Percentiles rank a stretch among this genome's conserved stretches.
Conservation (phyloP, 352 stramenopile species). For the Phytophthora crassamura region DNA sequence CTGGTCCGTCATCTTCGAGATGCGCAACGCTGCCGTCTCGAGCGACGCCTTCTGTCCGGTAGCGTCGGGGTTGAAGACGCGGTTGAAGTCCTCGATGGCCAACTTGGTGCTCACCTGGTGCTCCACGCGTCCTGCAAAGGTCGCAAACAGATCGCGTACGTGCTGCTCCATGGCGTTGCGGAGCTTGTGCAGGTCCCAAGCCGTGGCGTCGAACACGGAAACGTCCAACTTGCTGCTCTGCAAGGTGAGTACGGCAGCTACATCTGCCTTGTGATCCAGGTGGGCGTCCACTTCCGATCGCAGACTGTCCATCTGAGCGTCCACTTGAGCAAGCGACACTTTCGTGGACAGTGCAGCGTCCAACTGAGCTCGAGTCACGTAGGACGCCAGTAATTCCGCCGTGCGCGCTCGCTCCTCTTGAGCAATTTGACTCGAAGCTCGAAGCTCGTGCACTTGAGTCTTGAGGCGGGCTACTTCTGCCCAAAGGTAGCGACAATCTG, state of each 20-base stretch:
- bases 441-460: conserved; percentile 51
- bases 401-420: conserved; percentile 45
- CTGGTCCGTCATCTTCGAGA: conserved; percentile 65
- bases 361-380: conserved; percentile 66
- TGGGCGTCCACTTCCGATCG: conserved; percentile 37
- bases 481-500: conserved; percentile 63
- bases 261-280: conserved; percentile 57
- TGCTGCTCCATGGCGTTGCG: conserved; percentile 60
- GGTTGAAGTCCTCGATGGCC: conserved; percentile 67
- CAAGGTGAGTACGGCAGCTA: conserved; percentile 31
- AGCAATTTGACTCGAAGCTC: conserved; percentile 29
- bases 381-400: conserved; percentile 45
- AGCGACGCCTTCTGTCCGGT: conserved; percentile 57
- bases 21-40: conserved; percentile 48
- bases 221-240: conserved; percentile 71
- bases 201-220: conserved; percentile 61
- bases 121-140: conserved; percentile 66
- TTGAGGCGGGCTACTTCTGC: conserved; percentile 69
- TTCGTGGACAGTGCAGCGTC: conserved; percentile 69
- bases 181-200: conserved; percentile 63
- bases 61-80: conserved; percentile 65
- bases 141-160: conserved; percentile 63
- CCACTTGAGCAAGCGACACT: conserved; percentile 52
- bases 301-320: conserved; percentile 40
- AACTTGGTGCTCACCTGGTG: conserved; percentile 57